Percentiles rank a stretch among this genome's conserved stretches.
Conservation (phyloP, 176 grass and related monocot species). For the Juncus effusus region DNA sequence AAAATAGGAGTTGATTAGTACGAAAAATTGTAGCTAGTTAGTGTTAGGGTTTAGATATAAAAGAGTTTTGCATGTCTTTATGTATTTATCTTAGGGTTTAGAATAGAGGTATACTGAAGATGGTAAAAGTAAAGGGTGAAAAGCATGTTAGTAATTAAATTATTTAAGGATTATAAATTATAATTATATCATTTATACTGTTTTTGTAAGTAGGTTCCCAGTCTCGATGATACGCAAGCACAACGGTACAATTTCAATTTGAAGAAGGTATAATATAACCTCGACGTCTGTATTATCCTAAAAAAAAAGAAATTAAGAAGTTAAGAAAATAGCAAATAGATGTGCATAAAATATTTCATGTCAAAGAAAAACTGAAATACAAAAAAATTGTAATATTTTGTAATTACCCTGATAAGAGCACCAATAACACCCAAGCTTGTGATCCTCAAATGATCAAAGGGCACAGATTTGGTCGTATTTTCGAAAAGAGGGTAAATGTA, state of each 20-base stretch:
- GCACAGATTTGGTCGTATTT: constrained; percentile 3
- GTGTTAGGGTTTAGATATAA: neutral
- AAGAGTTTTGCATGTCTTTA: neutral
- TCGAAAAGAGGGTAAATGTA: constrained; percentile 26
- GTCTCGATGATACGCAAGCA: constrained; percentile 8
- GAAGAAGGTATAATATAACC: constrained; percentile 15
- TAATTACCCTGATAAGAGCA: constrained; percentile 12
- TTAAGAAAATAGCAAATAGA: neutral
- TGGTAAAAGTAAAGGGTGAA: neutral
- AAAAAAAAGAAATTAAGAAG: neutral
- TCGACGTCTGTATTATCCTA: constrained; percentile 11
- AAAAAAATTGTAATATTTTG: constrained; percentile 1
- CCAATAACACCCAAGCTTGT: constrained; percentile 31
- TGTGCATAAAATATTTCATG: neutral
- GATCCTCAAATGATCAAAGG: constrained; percentile 28
- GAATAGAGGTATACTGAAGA: neutral
- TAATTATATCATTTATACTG: neutral
- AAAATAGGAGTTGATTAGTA: neutral
- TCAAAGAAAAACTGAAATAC: neutral
- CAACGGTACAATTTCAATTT: constrained; percentile 7
- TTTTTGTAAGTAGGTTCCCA: constrained; percentile 15
- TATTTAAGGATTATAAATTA: neutral
- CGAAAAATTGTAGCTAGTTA: neutral
- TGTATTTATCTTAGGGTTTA: neutral
- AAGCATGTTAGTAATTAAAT: neutral